A percentile compares a stretch with the other conserved stretches of the same genome.
These are phyloP conservation scores for Bidens hawaiensis DNA, from an alignment of 140 eudicot genomes.

Conservation along the genomic window DNA sequence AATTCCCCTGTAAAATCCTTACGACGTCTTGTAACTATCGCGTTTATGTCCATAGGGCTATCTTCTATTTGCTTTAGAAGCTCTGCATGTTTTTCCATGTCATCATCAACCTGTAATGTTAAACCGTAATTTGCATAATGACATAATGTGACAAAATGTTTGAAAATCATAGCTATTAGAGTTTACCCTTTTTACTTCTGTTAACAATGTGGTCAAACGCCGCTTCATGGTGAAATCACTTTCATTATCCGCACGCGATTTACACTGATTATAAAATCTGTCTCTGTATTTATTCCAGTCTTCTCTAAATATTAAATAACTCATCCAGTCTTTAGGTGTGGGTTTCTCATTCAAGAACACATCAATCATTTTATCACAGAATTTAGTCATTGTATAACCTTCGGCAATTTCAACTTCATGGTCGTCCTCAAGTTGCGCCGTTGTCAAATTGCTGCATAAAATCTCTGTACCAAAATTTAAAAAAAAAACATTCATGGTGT, in stretches of 20 bases:
- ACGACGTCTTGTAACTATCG: slow-evolving; percentile 75
- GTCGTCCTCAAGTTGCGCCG: no score
- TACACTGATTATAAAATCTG: slow-evolving; percentile 61
- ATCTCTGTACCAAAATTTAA: no score
- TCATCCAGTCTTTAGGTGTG: slow-evolving; percentile 77
- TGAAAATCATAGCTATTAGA: no score
- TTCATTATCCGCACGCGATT: slow-evolving; percentile 45
- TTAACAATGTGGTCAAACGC: slow-evolving; percentile 38
- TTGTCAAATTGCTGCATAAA: no score
- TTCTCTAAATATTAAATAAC: slow-evolving; percentile 63
- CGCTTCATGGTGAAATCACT: slow-evolving; percentile 49
- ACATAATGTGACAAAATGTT: no score
- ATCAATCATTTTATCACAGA: slow-evolving; percentile 78
- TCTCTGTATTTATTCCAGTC: slow-evolving; percentile 86
- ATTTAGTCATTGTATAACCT: slow-evolving; percentile 62
- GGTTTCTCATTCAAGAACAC: slow-evolving; percentile 76
- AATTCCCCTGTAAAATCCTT: slow-evolving; percentile 74
- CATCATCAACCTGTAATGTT: slow-evolving; percentile 76
- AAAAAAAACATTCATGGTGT: no score
- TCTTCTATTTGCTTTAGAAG: slow-evolving; percentile 74
- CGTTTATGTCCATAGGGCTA: slow-evolving; percentile 71
- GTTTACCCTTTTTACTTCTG: slow-evolving; percentile 69
- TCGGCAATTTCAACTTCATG: no score
- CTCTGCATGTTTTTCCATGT: slow-evolving; percentile 69
- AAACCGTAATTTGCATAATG: no score